A percentile compares a stretch with the other conserved stretches of the same genome.
Conservation (phyloP, 306 rosid genomes). For the Dryas alaskensis region DNA sequence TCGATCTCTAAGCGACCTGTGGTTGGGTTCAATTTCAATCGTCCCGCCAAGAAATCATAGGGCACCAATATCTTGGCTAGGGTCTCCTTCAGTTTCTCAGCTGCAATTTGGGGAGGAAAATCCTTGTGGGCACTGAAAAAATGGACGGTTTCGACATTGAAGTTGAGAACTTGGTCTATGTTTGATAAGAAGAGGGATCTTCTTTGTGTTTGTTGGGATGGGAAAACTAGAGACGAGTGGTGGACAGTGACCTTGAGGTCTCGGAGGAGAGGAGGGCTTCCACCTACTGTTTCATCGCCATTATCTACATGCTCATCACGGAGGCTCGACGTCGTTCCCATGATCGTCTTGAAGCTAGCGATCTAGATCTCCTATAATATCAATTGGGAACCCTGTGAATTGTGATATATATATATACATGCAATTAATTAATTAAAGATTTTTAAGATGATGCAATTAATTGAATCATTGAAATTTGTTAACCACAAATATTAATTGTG, state of each 20-base stretch:
- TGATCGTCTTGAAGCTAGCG: not conserved
- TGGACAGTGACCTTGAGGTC: slow-evolving; percentile 57
- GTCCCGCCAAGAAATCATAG: slow-evolving; percentile 64
- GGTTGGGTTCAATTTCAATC: slow-evolving; percentile 40
- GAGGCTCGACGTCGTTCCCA: not conserved
- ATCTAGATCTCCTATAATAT: no score
- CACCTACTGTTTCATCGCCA: not conserved
- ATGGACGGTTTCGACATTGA: slow-evolving; percentile 61
- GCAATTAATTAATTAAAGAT: no score
- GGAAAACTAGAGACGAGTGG: slow-evolving; percentile 39
- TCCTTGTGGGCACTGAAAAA: slow-evolving; percentile 51
- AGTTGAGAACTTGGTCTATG: slow-evolving; percentile 71
- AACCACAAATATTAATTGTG: no score
- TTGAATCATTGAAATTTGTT: no score
- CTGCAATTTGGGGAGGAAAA: slow-evolving; percentile 33
- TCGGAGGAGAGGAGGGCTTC: slow-evolving; percentile 27
- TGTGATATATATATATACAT: no score
- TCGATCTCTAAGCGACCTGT: slow-evolving; percentile 57
- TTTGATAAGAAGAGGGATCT: slow-evolving; percentile 63
- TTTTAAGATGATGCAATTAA: no score
- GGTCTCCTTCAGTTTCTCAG: slow-evolving; percentile 41
- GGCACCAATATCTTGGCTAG: slow-evolving; percentile 44
- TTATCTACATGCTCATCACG: not conserved
- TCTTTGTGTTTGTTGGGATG: slow-evolving; percentile 44
- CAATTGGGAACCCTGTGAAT: no score